Evolutionary conservation across 106 monocot genomes (phyloP).

Genomic region (Iris macrosiphon): DNA sequence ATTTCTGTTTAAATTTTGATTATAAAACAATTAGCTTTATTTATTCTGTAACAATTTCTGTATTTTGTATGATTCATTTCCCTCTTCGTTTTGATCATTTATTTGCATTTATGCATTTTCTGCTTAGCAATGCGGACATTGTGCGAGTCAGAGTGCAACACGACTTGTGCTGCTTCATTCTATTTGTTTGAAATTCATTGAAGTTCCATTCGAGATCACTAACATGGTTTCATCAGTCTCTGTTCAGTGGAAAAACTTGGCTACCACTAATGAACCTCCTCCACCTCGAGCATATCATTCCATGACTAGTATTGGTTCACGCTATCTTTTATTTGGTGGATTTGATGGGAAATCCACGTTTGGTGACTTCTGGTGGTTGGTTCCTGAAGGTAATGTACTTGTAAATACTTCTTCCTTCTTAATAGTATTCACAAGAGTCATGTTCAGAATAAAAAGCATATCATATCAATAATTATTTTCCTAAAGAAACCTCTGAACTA

Average conservation of each 20-base stretch:
- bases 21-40: too few species aligned
- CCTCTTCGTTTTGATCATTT: too few species aligned
- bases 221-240: conserved; percentile 49
- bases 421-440: background rate
- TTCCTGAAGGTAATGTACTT: conserved; percentile 70
- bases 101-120: too few species aligned
- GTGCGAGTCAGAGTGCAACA: too few species aligned
- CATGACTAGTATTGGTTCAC: conserved; percentile 69
- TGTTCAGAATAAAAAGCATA: too few species aligned
- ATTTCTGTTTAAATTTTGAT: too few species aligned
- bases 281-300: conserved; percentile 96
- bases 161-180: background rate
- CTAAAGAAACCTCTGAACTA: too few species aligned
- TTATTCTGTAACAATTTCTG: too few species aligned
- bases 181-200: background rate
- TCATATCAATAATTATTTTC: too few species aligned
- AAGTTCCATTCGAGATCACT: background rate
- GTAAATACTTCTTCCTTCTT: conserved; percentile 1
- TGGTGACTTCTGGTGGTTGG: conserved; percentile 98
- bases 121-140: too few species aligned
- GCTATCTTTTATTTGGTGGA: conserved; percentile 94
- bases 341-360: conserved; percentile 95
- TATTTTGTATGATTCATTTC: too few species aligned
- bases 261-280: conserved; percentile 72
- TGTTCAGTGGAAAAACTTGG: conserved; percentile 93